Evolutionary conservation across 1,284 basidiomycete genomes (phyloP), one percentile per base, ranked within the genome.

Genomic region (Agaricales sp.): DNA sequence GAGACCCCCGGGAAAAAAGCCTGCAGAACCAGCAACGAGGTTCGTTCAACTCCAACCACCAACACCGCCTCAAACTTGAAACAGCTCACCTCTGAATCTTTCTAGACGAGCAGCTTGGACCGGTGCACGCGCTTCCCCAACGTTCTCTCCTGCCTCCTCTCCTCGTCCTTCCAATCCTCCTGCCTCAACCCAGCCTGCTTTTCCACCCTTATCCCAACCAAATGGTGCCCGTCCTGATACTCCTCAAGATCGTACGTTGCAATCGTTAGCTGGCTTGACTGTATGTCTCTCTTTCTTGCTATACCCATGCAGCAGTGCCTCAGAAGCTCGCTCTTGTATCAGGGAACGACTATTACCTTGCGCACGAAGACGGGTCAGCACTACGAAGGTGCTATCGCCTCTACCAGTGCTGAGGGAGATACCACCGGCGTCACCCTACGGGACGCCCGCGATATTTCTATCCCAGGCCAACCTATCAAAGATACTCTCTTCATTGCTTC

Each of bases 321-420:
- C 30, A 35, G 11, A 11, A 35, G 30, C 30, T 35, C n/a, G n/a
- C 30, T 11, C 30, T n/a, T 35, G 8, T n/a, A 11, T 13, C 58
- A 87, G 83, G 85, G 86, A 35, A 83, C 80, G 12, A 85, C 82
- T 24, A 71, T 89, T 57, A 82, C 82, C 19, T 73, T 88, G 49
- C 63, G 67, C 14, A 83, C 82, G 46, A 87, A 85, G 71, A 74
- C 79, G 6, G 69, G 71, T 35, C 70, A 76, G 54, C 82, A 81
- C 54, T 82, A 78, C 60, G 82, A 87, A 60, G 87, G 86, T 50
- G 77, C 80, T 53, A 69, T 90, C 53, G 65, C 60, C 2, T 79
- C 79, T 14, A 83, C 85, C 18, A 66, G 61, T 50, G 66, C 63
- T 21, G 83, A 87, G 55, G 79, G 80, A 47, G 84, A 88, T 61